Percentiles rank a stretch among this genome's conserved stretches.
phyloP scores from a whole-genome alignment of 768 basidiomycete genomes.

The Hericium alpestre region DNA sequence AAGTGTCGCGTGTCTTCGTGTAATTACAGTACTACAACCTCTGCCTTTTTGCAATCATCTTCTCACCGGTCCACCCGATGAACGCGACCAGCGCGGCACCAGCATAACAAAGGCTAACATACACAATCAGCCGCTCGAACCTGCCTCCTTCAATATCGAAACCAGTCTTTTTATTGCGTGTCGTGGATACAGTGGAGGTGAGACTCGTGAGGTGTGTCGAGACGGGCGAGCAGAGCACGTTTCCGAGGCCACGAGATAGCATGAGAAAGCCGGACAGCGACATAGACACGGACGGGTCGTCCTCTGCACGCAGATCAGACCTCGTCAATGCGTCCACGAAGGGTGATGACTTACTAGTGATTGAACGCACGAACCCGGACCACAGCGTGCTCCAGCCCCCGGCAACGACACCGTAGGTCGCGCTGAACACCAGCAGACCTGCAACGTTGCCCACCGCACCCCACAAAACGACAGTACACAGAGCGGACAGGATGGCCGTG shows the following conservation, averaged over 20 bases:
- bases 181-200: not conserved
- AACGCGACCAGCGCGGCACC: not conserved
- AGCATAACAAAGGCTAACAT: not conserved
- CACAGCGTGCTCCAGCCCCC: constrained; percentile 24
- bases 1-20: not conserved
- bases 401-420: constrained; percentile 21
- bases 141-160: not conserved
- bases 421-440: constrained; percentile 19
- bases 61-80: not conserved
- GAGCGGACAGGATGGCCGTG: constrained; percentile 13
- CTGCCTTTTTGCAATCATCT: not conserved
- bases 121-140: not conserved
- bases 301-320: constrained; percentile 9
- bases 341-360: constrained; percentile 13
- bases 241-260: constrained; percentile 17
- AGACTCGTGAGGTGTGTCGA: constrained; percentile 9
- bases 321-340: not conserved
- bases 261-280: constrained; percentile 15
- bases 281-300: constrained; percentile 15
- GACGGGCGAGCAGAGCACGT: constrained; percentile 19
- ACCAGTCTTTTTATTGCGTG: not conserved
- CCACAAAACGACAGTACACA: constrained; percentile 23
- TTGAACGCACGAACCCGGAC: constrained; percentile 18
- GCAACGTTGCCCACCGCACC: constrained; percentile 18
- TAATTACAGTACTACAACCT: too few relatives aligned